Conservation (phyloP, 495 filamentous ascomycete genomes). For the Penicillium atrosanguineum region DNA sequence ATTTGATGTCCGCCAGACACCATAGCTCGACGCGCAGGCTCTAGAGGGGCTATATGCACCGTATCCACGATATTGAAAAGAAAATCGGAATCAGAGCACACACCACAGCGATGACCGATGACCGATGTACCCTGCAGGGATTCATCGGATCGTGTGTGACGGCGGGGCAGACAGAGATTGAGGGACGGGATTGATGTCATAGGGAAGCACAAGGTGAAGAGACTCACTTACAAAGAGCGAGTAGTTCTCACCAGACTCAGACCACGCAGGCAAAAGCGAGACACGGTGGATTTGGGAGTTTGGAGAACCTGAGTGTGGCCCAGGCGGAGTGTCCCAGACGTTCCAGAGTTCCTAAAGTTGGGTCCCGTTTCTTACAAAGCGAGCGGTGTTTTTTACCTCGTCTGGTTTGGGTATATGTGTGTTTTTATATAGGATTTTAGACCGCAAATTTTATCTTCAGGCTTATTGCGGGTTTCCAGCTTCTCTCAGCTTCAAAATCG, state of each 20-base stretch:
- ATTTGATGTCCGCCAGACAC: background rate
- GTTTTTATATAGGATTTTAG: background rate
- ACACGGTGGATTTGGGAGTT: constrained; percentile 30
- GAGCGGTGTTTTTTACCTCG: background rate
- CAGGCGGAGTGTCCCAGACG: constrained; percentile 21
- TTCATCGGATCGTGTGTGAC: constrained; percentile 16
- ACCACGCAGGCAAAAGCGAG: constrained; percentile 26
- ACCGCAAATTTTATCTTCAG: background rate
- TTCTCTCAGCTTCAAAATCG: background rate
- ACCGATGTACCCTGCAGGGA: constrained; percentile 5
- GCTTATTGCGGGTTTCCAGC: background rate
- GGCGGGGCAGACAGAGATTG: constrained; percentile 22
- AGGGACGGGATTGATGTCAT: constrained; percentile 4
- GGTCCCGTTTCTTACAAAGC: constrained; percentile 32
- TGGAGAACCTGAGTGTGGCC: constrained; percentile 12
- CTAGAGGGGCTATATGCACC: constrained; percentile 14
- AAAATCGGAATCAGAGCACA: constrained; percentile 5
- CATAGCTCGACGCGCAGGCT: background rate
- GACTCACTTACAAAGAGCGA: constrained; percentile 34
- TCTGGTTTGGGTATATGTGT: background rate
- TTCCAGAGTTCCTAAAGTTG: constrained; percentile 6
- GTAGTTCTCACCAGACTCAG: constrained; percentile 31
- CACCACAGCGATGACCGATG: background rate
- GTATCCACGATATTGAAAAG: constrained; percentile 7
- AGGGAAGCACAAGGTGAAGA: background rate